Evolutionary conservation across 2,329 filamentous ascomycete genomes (phyloP), one percentile per base, ranked within the genome.

Genomic region (Cryphonectria parasitica): DNA sequence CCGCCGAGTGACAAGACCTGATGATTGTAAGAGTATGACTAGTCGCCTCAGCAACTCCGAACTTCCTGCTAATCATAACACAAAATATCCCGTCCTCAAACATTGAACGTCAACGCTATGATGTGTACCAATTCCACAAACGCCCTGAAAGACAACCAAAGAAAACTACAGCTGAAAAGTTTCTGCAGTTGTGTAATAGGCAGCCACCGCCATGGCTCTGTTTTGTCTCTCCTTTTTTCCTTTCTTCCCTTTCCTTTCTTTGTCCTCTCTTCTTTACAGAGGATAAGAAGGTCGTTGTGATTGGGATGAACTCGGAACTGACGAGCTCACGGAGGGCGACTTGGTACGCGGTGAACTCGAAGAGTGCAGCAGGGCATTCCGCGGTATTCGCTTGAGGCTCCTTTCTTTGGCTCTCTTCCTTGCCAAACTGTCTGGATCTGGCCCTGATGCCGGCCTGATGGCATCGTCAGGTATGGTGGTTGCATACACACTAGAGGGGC

Each of bases 391-490:
- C 45, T 73, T 73, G 68, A 79, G 76, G 65, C 77, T 79, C 60
- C 74, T 74, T 73, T 81, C 76, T 61, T 77, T 77, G 2, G 76
- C 77, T 71, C 78, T 79, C 73, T 78, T 80, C 70, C 76, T 78
- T 17, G 80, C 75, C 19, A 82, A 77, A 67, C 85, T 81, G 75
- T 87, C 85, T 2, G 85, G 82, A 25, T 80, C 80, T n/a, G 82
- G 80, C 2, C 84, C 83, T 22, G 68, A 69, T 34, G 81, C 82
- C 25, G 84, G 84, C 61, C 81, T 85, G 65, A 85, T 85, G 17
- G 82, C 83, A 31, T 82, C 79, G 10, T 77, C 75, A 11, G 85
- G 85, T 41, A 87, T 79, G 25, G 80, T 81, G 6, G 81, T 82
- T 36, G 83, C 79, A 0, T 85, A 83, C 2, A 83, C 74, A 66